Evolutionary conservation across 768 basidiomycete genomes (phyloP).

Genomic region (Russula emetica): DNA sequence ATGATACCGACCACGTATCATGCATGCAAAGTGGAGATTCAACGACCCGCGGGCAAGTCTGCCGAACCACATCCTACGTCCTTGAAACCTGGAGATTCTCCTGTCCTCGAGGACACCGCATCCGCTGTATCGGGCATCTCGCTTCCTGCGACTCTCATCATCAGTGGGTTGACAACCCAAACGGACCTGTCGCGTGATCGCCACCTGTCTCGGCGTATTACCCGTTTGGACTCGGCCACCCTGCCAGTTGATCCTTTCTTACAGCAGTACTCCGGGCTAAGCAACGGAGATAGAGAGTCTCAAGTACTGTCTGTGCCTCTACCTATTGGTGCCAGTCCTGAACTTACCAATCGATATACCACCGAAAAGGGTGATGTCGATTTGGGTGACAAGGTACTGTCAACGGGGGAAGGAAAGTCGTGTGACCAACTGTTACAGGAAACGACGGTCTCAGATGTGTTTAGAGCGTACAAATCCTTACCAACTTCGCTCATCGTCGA

Average conservation of each 20-base stretch:
- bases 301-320: constrained; percentile 6
- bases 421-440: not conserved
- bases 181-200: constrained; percentile 14
- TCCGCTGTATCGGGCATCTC: constrained; percentile 24
- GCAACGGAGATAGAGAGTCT: constrained; percentile 1
- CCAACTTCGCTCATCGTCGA: constrained; percentile 16
- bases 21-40: constrained; percentile 12
- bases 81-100: constrained; percentile 9
- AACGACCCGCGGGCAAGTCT: constrained; percentile 12
- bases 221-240: constrained; percentile 27
- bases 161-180: constrained; percentile 11
- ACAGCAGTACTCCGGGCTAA: not conserved
- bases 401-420: not conserved
- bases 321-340: not conserved
- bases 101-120: constrained; percentile 14
- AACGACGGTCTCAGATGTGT: not conserved
- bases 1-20: constrained; percentile 16
- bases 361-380: not conserved
- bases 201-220: constrained; percentile 17
- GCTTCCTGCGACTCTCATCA: constrained; percentile 21
- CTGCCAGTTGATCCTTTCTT: constrained; percentile 14
- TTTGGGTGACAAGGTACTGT: not conserved
- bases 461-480: not conserved
- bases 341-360: no score
- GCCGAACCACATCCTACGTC: not conserved